These are phyloP conservation scores for Viola pubescens DNA, from an alignment of 441 rosid species.

Conservation along the genomic window DNA sequence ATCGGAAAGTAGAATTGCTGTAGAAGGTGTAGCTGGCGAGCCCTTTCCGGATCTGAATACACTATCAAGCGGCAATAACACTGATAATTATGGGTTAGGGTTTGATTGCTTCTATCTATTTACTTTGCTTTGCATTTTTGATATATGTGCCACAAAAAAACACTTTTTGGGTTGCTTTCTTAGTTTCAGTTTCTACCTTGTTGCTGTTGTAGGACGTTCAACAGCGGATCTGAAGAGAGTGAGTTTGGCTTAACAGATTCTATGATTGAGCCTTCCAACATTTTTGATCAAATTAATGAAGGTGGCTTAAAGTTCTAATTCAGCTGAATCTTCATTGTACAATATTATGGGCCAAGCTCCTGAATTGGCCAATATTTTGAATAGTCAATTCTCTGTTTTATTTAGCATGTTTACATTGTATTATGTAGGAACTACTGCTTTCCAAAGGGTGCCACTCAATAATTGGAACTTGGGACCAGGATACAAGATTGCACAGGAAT, in stretches of 20 bases:
- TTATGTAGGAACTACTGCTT: conserved; percentile 44
- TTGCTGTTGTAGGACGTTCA: conserved; percentile 17
- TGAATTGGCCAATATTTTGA: conserved; percentile 6
- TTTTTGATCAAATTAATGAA: conserved; percentile 39
- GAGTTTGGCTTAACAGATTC: conserved; percentile 24
- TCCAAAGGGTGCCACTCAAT: conserved; percentile 57
- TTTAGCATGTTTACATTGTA: conserved; percentile 9
- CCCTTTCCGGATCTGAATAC: conserved; percentile 28
- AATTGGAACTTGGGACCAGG: conserved; percentile 67
- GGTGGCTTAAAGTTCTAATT: conserved; percentile 37
- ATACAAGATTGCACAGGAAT: conserved; percentile 54
- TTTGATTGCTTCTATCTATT: conserved; percentile 17
- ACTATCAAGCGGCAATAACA: conserved; percentile 20
- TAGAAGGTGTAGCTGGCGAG: conserved; percentile 22
- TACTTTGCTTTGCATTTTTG: not conserved
- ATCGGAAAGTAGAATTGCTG: conserved; percentile 17
- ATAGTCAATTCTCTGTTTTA: conserved; percentile 10
- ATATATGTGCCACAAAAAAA: too few relatives aligned
- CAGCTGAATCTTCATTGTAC: conserved; percentile 4
- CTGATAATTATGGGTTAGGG: conserved; percentile 28
- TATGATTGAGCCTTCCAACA: conserved; percentile 19
- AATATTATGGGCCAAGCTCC: conserved; percentile 11
- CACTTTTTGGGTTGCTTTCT: too few relatives aligned
- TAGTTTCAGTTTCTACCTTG: not conserved
- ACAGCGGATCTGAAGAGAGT: conserved; percentile 28